Evolutionary conservation across 768 basidiomycete genomes (phyloP), one percentile per base, ranked within the genome.

Genomic region (Tylopilus sp.): DNA sequence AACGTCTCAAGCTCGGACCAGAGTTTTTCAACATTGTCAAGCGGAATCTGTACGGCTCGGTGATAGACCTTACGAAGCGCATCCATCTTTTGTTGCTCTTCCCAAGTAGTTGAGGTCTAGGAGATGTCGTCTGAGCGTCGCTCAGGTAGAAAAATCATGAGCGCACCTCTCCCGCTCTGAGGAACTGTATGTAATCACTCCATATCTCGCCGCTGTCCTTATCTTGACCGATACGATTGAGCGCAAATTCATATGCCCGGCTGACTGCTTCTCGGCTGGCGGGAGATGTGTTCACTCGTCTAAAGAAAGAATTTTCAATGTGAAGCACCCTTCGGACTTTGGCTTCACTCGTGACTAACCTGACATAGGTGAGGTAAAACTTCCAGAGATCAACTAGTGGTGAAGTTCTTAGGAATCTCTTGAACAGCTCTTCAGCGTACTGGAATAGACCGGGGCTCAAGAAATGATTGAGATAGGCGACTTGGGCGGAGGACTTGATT

Each of bases 1-100:
- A n/a, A n/a, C n/a, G n/a, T n/a, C n/a, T n/a, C n/a, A n/a, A n/a
- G 86, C 47, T 97, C 93, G 60, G 87, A 83, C 97, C 97, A 99
- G 18, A 99, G 76, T 35, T 77, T 77, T 65, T 98, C 95, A 60
- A 98, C 83, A 62, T 94, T 94, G 66, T 93, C 89, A 59, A 98
- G 79, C 0, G 97, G 97, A 28, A 97, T 91, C 64, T 92, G 90
- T 20, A 98, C 88, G 3, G 92, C 95, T 45, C 91, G 84, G 63
- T 95, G 91, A 71, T 97, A 97, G 1, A 90, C 85, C 66, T 90
- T 91, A 52, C 97, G 83, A 4, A 98, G 75, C 2, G 84, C 81
- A 58, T 97, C 95, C 87, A 93, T 94, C 67, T 93, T 92, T 64
- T 95, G 91, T 61, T 94, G 91, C 57, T 88, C 85, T 67, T 98